These are phyloP conservation scores for Fusarium sp. DNA, from an alignment of 2,329 filamentous ascomycete genomes.

Conservation along the genomic window DNA sequence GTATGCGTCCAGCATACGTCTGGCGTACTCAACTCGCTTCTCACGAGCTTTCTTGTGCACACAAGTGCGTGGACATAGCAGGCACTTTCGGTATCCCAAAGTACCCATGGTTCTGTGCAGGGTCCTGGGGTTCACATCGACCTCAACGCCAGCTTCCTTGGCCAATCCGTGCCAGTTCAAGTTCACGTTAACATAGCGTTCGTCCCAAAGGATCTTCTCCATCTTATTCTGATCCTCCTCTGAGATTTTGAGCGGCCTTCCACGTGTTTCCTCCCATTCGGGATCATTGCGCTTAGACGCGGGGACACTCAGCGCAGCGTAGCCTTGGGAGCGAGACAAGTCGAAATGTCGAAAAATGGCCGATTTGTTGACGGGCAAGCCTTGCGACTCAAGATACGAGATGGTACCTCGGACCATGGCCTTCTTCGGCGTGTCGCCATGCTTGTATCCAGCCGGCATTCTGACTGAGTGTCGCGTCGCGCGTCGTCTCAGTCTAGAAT, in stretches of 20 bases:
- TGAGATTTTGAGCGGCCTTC: slow-evolving; percentile 51
- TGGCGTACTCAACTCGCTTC: slow-evolving; percentile 50
- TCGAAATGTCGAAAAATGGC: slow-evolving; percentile 56
- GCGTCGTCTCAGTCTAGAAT: slow-evolving; percentile 10
- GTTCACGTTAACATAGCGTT: slow-evolving; percentile 46
- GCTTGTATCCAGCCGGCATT: slow-evolving; percentile 51
- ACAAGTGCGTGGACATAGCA: slow-evolving; percentile 47
- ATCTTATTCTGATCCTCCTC: slow-evolving; percentile 52
- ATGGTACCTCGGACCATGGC: slow-evolving; percentile 55
- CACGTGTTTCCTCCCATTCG: slow-evolving; percentile 54
- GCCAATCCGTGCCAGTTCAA: slow-evolving; percentile 52
- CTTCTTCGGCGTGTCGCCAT: slow-evolving; percentile 53
- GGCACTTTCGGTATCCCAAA: slow-evolving; percentile 51
- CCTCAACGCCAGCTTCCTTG: slow-evolving; percentile 49
- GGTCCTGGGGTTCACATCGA: slow-evolving; percentile 51
- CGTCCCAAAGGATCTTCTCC: slow-evolving; percentile 54
- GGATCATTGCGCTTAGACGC: slow-evolving; percentile 52
- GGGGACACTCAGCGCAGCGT: slow-evolving; percentile 51
- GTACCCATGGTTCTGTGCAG: slow-evolving; percentile 54
- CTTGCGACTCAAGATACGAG: slow-evolving; percentile 54
- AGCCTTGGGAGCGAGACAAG: slow-evolving; percentile 53
- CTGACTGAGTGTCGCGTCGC: neutral
- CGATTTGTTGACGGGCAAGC: slow-evolving; percentile 54
- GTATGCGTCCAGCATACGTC: slow-evolving; percentile 49
- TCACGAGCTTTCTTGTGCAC: slow-evolving; percentile 49